These are phyloP conservation scores for Puccinellia tenuiflora DNA, from an alignment of 176 grass and related monocot genomes.

Conservation along the genomic window DNA sequence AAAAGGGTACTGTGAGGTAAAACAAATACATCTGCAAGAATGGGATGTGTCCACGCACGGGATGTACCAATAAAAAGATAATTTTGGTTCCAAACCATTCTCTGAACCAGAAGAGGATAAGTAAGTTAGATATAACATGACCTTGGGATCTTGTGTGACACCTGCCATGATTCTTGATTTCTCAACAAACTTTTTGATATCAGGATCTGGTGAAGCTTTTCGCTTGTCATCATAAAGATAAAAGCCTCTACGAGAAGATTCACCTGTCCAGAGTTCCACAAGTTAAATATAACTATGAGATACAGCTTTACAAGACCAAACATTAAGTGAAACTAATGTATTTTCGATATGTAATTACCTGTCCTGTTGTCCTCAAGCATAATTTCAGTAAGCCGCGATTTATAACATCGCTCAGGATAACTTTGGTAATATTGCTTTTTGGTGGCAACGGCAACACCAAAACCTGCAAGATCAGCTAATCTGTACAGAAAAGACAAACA, in stretches of 20 bases:
- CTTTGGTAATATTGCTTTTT: constrained; percentile 53
- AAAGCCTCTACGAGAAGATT: constrained; percentile 63
- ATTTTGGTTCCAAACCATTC: neutral
- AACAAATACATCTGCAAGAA: neutral
- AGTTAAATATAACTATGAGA: constrained; percentile 23
- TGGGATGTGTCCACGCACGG: neutral
- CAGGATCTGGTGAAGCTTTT: constrained; percentile 52
- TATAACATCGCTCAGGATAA: constrained; percentile 73
- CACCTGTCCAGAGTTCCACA: constrained; percentile 40
- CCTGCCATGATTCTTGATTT: constrained; percentile 71
- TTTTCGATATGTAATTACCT: constrained; percentile 39
- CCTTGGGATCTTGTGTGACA: constrained; percentile 54
- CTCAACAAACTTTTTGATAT: constrained; percentile 63
- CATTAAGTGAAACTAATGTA: neutral
- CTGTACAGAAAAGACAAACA: constrained; percentile 36
- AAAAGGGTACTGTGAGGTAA: neutral
- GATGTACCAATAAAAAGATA: neutral
- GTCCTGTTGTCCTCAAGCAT: constrained; percentile 70
- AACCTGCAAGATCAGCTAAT: constrained; percentile 71
- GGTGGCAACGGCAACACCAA: constrained; percentile 54
- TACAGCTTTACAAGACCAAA: constrained; percentile 1
- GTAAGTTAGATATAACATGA: constrained; percentile 30
- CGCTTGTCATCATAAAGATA: constrained; percentile 69
- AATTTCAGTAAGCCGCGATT: constrained; percentile 48
- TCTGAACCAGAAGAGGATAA: neutral